These are phyloP conservation scores for Hanseniaspora singularis DNA, from an alignment of 805 yeast species.

Conservation along the genomic window DNA sequence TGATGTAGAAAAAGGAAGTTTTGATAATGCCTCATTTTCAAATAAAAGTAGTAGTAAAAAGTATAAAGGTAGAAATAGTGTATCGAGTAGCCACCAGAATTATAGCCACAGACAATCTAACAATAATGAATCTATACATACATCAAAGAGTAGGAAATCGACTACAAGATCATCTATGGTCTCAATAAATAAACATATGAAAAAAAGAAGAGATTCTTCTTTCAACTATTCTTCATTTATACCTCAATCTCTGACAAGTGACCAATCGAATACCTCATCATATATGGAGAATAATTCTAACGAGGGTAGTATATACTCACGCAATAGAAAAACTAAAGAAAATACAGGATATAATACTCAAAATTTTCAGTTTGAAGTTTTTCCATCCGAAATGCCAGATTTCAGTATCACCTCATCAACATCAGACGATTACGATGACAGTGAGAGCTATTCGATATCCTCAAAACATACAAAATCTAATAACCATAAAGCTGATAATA, in stretches of 20 bases:
- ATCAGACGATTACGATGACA: neutral
- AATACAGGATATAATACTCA: constrained; percentile 1
- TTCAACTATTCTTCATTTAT: constrained; percentile 1
- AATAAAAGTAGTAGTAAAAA: neutral
- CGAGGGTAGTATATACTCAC: neutral
- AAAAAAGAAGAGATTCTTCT: constrained; percentile 10
- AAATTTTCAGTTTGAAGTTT: constrained; percentile 8
- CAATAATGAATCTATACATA: neutral
- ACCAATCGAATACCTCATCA: neutral
- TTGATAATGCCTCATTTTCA: neutral
- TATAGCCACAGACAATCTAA: neutral
- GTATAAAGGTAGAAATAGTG: neutral
- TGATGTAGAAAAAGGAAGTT: constrained; percentile 2
- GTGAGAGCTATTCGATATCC: neutral
- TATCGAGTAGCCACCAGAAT: neutral
- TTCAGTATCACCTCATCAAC: neutral
- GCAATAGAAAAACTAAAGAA: neutral
- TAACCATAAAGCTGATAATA: neutral
- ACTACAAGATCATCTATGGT: too few relatives aligned
- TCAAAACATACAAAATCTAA: neutral
- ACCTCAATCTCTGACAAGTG: neutral
- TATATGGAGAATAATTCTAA: neutral
- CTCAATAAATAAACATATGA: neutral
- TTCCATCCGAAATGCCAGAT: constrained; percentile 13
- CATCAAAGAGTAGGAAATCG: too few relatives aligned